A percentile compares a stretch with the other conserved stretches of the same genome.
Conservation (phyloP, 176 grass and related monocot species). For the Alloteropsis semialata region DNA sequence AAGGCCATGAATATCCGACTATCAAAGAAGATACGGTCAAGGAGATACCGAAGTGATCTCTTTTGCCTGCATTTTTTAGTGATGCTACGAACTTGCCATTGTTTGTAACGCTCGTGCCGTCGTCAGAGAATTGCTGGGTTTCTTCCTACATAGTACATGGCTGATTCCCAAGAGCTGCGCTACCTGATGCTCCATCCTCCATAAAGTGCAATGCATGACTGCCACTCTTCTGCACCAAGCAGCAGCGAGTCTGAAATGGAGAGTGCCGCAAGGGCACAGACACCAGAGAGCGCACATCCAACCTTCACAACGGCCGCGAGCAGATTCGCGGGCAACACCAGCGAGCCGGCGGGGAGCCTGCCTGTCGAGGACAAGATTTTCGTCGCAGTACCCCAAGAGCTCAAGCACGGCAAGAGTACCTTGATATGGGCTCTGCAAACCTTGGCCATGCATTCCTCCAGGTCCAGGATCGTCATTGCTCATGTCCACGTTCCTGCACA, state of each 20-base stretch:
- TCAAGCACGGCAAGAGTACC: constrained; percentile 37
- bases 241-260: not conserved
- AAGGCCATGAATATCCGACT: not conserved
- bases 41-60: not conserved
- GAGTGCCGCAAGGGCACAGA: not conserved
- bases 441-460: constrained; percentile 1
- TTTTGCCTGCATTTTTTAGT: not conserved
- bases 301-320: constrained; percentile 15
- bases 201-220: not conserved
- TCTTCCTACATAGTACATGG: not conserved
- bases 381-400: constrained; percentile 40
- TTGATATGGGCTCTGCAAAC: constrained; percentile 53
- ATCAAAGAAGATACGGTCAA: not conserved
- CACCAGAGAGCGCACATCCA: not conserved
- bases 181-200: too few relatives aligned
- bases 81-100: not conserved
- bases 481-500: constrained; percentile 50
- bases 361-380: constrained; percentile 34
- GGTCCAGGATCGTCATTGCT: constrained; percentile 23
- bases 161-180: not conserved
- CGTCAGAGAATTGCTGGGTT: not conserved
- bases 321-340: not conserved
- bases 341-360: not conserved
- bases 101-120: not conserved
- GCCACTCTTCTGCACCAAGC: not conserved